These are phyloP conservation scores for Phytophthora idaei DNA, from an alignment of 352 stramenopile genomes.

Conservation along the genomic window DNA sequence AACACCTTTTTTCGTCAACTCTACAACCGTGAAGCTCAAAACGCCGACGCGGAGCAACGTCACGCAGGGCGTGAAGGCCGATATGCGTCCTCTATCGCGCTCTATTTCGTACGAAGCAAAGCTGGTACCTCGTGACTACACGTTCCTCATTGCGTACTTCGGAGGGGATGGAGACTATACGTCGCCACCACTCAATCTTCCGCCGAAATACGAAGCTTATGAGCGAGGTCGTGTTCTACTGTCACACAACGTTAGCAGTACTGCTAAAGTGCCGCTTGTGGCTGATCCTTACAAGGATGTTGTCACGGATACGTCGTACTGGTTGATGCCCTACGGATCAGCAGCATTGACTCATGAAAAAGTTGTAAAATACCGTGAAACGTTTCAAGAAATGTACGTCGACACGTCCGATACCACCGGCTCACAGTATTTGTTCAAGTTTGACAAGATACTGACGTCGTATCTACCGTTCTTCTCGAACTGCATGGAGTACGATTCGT, in stretches of 20 bases:
- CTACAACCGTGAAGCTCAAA: slow-evolving; percentile 87
- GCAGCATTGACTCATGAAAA: slow-evolving; percentile 83
- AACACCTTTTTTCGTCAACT: slow-evolving; percentile 93
- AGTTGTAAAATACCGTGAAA: slow-evolving; percentile 95
- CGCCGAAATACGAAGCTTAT: slow-evolving; percentile 92
- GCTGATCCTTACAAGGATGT: slow-evolving; percentile 76
- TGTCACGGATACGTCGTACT: slow-evolving; percentile 57
- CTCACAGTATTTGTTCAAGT: slow-evolving; percentile 71
- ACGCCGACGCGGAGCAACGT: slow-evolving; percentile 74
- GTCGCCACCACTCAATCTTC: slow-evolving; percentile 92
- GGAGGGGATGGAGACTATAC: slow-evolving; percentile 63
- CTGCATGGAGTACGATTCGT: slow-evolving; percentile 96
- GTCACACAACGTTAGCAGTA: slow-evolving; percentile 91
- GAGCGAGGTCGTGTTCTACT: slow-evolving; percentile 94
- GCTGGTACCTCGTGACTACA: slow-evolving; percentile 84
- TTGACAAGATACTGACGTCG: slow-evolving; percentile 88
- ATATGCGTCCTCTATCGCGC: slow-evolving; percentile 75
- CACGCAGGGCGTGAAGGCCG: slow-evolving; percentile 63
- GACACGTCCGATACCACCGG: slow-evolving; percentile 49
- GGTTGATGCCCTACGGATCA: slow-evolving; percentile 76
- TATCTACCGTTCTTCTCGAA: slow-evolving; percentile 98
- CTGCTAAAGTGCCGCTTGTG: slow-evolving; percentile 66
- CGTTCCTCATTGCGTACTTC: slow-evolving; percentile 91
- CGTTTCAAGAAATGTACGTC: slow-evolving; percentile 91
- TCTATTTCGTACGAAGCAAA: slow-evolving; percentile 88